Evolutionary conservation across 495 filamentous ascomycete species (phyloP).

Genomic region (Friedmanniomyces simplex): DNA sequence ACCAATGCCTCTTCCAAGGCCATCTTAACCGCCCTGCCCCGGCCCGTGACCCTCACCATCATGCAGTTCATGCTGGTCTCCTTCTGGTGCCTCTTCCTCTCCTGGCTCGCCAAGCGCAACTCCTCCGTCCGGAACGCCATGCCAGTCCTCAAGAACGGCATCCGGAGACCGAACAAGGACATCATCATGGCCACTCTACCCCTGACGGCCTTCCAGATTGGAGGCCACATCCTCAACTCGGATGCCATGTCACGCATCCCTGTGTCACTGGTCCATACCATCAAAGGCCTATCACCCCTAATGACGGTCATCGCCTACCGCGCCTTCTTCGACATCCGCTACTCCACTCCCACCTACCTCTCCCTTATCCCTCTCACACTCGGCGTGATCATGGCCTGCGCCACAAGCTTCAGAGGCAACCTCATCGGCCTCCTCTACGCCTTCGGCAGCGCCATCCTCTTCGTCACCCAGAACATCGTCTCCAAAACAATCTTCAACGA

Average conservation of each 20-base stretch:
- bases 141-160: constrained; percentile 70
- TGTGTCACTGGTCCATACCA: constrained; percentile 94
- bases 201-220: constrained; percentile 83
- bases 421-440: constrained; percentile 81
- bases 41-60: constrained; percentile 85
- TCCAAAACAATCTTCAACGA: constrained; percentile 99
- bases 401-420: constrained; percentile 76
- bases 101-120: constrained; percentile 59
- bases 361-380: constrained; percentile 85
- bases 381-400: constrained; percentile 92
- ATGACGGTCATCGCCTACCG: constrained; percentile 94
- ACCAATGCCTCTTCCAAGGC: constrained; percentile 97
- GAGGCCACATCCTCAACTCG: constrained; percentile 84
- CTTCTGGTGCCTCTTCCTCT: constrained; percentile 71
- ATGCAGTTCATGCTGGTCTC: constrained; percentile 94
- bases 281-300: constrained; percentile 96
- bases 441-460: constrained; percentile 77
- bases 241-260: constrained; percentile 90
- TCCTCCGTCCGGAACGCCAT: constrained; percentile 55
- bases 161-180: constrained; percentile 70
- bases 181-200: constrained; percentile 81
- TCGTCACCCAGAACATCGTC: constrained; percentile 98
- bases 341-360: constrained; percentile 78
- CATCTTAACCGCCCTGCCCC: constrained; percentile 85
- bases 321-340: constrained; percentile 74